phyloP scores from a whole-genome alignment of 164 flowering plant species.

The Magnolia changhungtana region DNA sequence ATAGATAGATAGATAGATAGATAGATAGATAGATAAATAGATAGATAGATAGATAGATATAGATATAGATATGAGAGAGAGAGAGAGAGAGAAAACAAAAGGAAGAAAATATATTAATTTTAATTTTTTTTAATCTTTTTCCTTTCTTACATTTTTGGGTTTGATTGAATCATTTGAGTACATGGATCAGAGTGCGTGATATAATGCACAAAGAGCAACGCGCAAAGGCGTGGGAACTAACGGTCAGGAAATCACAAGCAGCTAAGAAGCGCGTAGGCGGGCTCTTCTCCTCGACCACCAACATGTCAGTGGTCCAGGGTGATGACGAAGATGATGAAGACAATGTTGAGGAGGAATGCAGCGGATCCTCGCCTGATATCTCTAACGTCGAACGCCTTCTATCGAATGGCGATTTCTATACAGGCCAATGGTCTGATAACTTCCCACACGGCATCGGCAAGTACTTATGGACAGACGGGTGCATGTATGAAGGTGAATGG shows the following conservation, averaged over 20 bases:
- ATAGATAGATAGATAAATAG: background rate
- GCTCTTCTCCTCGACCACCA: background rate
- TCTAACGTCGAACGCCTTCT: slow-evolving; percentile 48
- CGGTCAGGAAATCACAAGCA: slow-evolving; percentile 3
- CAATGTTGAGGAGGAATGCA: slow-evolving; percentile 40
- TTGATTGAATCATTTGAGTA: background rate
- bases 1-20: background rate
- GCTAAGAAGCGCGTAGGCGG: background rate
- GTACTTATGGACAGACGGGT: slow-evolving; percentile 85
- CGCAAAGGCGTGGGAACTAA: slow-evolving; percentile 10
- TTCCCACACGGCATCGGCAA: slow-evolving; percentile 73
- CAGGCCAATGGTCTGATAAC: slow-evolving; percentile 62
- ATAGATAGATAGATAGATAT: background rate
- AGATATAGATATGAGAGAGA: no score
- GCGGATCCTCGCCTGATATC: slow-evolving; percentile 18
- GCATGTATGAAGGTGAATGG: slow-evolving; percentile 94
- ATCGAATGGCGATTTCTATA: slow-evolving; percentile 72
- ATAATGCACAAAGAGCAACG: slow-evolving; percentile 10
- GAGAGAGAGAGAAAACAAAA: background rate
- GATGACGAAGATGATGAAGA: slow-evolving; percentile 27
- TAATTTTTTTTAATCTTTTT: no score
- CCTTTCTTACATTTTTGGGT: no score
- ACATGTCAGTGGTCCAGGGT: slow-evolving; percentile 39
- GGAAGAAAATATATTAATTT: no score
- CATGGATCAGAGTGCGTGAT: background rate